These are phyloP conservation scores for Sclerotinia subarctica DNA, from an alignment of 2,329 filamentous ascomycete species.

Conservation along the genomic window DNA sequence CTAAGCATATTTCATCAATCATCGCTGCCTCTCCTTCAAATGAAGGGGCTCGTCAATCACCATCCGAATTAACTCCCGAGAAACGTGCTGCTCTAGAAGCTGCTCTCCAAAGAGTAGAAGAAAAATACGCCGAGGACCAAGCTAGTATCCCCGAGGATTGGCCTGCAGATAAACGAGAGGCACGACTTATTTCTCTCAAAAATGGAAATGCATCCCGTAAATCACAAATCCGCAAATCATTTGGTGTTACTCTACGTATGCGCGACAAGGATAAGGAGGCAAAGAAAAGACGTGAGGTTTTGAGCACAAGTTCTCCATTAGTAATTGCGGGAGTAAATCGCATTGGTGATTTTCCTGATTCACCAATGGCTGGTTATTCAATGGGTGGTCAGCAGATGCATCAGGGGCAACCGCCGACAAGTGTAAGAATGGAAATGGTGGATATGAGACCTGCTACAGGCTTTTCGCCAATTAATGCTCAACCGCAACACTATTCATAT, in stretches of 20 bases:
- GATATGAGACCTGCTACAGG: constrained; percentile 15
- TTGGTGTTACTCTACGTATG: constrained; percentile 35
- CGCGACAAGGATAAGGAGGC: constrained; percentile 33
- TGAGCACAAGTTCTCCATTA: not conserved
- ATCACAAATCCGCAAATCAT: constrained; percentile 32
- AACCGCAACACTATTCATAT: not conserved
- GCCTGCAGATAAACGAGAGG: constrained; percentile 19
- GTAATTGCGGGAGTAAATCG: not conserved
- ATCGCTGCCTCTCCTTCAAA: constrained; percentile 12
- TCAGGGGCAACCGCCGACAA: not conserved
- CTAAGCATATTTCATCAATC: constrained; percentile 12
- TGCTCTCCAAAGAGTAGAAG: constrained; percentile 28
- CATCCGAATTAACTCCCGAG: constrained; percentile 30
- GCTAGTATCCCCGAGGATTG: constrained; percentile 20
- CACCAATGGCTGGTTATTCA: not conserved
- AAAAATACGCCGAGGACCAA: constrained; percentile 22
- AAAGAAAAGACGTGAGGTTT: constrained; percentile 11
- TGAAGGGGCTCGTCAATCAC: constrained; percentile 25
- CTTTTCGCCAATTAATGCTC: constrained; percentile 26
- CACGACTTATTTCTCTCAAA: constrained; percentile 27
- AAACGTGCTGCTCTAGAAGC: constrained; percentile 26
- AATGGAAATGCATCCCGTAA: constrained; percentile 34
- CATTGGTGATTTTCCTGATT: not conserved
- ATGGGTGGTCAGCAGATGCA: not conserved
- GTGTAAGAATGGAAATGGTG: constrained; percentile 10